Evolutionary conservation across 345 rosid species (phyloP), one percentile per base, ranked within the genome.

Genomic region (Erysimum cheiranthoides): DNA sequence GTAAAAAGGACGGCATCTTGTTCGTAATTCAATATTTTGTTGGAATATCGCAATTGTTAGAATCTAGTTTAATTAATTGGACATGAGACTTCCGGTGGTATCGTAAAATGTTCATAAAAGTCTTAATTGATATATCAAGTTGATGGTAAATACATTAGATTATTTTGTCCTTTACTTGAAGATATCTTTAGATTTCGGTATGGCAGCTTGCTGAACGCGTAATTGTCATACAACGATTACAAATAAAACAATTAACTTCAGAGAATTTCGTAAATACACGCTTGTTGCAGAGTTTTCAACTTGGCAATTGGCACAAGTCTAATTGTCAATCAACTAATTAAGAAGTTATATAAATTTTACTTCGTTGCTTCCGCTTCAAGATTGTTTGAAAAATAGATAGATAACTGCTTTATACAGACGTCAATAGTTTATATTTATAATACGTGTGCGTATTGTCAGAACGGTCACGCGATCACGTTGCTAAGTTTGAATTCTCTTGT

Each of bases 191-290:
- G 5, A 61, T 45, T 13, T 34, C 8, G 31, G 31, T n/a, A 56
- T 8, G 56, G 11, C 49, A 64, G 71, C 64, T 73, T 64, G 56
- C 17, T 43, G 9, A 64, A 64, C 46, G 49, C 71, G 46, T 73
- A 53, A 64, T 63, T 64, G 62, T 63, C 64, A 51, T 62, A 21
- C 42, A 63, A 10, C 42, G 63, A 10, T 36, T 61, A 49, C 42
- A 28, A 28, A 45, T 28, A 25, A 9, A 50, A 72, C 39, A 49
- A 62, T 35, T 54, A 43, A 56, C 30, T 65, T 43, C 47, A 53
- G 36, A 34, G 27, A 53, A 18, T 4, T 73, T 13, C 57, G 35
- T 43, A 25, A 73, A 64, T 40, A 54, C 77, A 54, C 56, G 71
- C 13, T 43, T 35, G 13, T 40, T 21, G 65, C 28, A 64, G 27